These are phyloP conservation scores for Kalanchoe fedtschenkoi DNA, from an alignment of 164 flowering plant species.

Conservation along the genomic window DNA sequence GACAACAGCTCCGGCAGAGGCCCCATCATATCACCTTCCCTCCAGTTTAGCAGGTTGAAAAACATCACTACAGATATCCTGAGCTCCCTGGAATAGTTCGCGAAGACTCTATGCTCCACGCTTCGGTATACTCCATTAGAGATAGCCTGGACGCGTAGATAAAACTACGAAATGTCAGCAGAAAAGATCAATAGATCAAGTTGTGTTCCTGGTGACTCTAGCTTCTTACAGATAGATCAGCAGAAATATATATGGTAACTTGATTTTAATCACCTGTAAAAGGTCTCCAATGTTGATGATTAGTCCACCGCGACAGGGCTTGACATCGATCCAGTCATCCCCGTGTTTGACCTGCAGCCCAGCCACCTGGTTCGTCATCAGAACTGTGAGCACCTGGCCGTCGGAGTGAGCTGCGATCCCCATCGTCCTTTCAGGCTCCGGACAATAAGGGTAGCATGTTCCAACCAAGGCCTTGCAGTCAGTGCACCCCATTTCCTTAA, in stretches of 20 bases:
- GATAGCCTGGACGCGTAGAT: constrained; percentile 25
- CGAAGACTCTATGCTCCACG: constrained; percentile 29
- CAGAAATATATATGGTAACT: too few relatives aligned
- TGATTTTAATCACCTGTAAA: constrained; percentile 69
- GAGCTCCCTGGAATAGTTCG: constrained; percentile 18
- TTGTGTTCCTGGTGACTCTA: too few relatives aligned
- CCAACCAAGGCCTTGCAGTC: constrained; percentile 13
- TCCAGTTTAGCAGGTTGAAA: constrained; percentile 15
- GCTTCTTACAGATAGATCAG: too few relatives aligned
- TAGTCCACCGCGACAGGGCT: constrained; percentile 47
- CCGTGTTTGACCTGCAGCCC: constrained; percentile 17
- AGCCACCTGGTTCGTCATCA: constrained; percentile 17
- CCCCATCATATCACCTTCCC: constrained; percentile 15
- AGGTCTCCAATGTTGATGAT: constrained; percentile 55
- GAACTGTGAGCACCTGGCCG: constrained; percentile 12
- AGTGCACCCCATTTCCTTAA: constrained; percentile 20
- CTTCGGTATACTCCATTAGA: constrained; percentile 35
- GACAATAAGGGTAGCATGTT: constrained; percentile 25
- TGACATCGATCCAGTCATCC: constrained; percentile 48
- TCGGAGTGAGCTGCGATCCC: constrained; percentile 21
- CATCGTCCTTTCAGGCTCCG: constrained; percentile 24
- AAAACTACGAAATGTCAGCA: neutral
- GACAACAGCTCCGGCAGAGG: constrained; percentile 31
- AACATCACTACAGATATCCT: constrained; percentile 26
- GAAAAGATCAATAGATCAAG: neutral